Base-by-base conservation (phyloP, 805 yeast species). In the Candida odintsovae region DNA sequence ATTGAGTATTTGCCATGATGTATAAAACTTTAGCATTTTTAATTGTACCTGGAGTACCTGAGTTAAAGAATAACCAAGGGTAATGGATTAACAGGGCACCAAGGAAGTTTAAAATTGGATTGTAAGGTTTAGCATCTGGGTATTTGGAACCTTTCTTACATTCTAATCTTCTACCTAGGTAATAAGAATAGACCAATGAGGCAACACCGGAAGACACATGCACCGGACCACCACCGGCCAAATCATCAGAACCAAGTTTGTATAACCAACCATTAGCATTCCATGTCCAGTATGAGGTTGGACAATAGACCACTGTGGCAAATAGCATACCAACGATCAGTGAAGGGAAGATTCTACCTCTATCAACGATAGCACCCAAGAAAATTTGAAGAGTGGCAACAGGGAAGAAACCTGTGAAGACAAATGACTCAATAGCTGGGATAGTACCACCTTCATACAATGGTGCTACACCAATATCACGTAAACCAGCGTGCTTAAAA, bases 211-310 rank as follows among this genome's bases (percentile, higher is more conserved):
- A 82, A 23, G 90, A 75, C 48, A 94, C 87, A 67, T 92, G 98
- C 18, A 92, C 97, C 1, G 97, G 97, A 2, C 97, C 98, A 47
- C 98, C 98, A 41, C 99, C 99, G n/a, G 99, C 99, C 64, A 88
- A 92, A 65, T 92, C 99, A 43, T 90, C 72, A 4, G 82, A 97
- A n/a, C 96, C 97, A 77, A 95, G 86, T 54, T 78, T 74, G 51
- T 76, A 76, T 37, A 96, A 95, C 97, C 97, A 92, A 39, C 99
- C 98, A 45, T 86, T 85, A 1, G 85, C 62, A 49, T 87, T 86
- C 98, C 98, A 92, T 45, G 86, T 82, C 97, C 98, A 90, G 68
- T 82, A 89, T 6, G 95, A 94, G 20, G 89, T 78, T 0, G 98
- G 97, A 63, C 95, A 86, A 69, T 92, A 92, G 23, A 90, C 97